Evolutionary conservation across 1,284 basidiomycete species (phyloP).

Genomic region (Boletus semigastroideus): DNA sequence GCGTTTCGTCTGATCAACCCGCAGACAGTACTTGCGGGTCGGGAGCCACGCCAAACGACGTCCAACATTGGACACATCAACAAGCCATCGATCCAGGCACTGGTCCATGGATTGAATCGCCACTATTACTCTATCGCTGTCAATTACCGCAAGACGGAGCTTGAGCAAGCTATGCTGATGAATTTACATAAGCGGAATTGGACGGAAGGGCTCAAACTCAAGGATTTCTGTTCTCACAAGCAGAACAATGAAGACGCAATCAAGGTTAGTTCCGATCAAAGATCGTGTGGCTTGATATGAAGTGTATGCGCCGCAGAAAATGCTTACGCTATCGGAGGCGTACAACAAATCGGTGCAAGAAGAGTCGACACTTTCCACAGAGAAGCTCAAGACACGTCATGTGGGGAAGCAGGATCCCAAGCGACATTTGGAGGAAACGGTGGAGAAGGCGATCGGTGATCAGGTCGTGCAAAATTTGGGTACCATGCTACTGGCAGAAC

Average conservation of each 20-base stretch:
- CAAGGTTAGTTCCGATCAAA: slow-evolving; percentile 58
- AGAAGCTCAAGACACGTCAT: slow-evolving; percentile 93
- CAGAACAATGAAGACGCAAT: slow-evolving; percentile 87
- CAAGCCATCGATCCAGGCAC: slow-evolving; percentile 96
- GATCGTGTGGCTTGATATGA: slow-evolving; percentile 9
- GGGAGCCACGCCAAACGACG: slow-evolving; percentile 96
- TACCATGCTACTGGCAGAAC: slow-evolving; percentile 88
- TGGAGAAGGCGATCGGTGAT: slow-evolving; percentile 95
- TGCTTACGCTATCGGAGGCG: slow-evolving; percentile 86
- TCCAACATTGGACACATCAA: slow-evolving; percentile 99
- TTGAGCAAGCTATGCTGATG: slow-evolving; percentile 98
- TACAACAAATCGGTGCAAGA: slow-evolving; percentile 98
- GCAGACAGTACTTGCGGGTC: slow-evolving; percentile 81
- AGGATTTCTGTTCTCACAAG: slow-evolving; percentile 86
- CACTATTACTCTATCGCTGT: slow-evolving; percentile 98
- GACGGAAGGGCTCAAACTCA: slow-evolving; percentile 92
- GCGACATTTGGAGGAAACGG: slow-evolving; percentile 92
- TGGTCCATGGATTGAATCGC: slow-evolving; percentile 93
- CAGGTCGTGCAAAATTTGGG: slow-evolving; percentile 94
- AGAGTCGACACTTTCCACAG: slow-evolving; percentile 86
- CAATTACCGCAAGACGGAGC: slow-evolving; percentile 94
- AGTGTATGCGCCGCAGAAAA: slow-evolving; percentile 56
- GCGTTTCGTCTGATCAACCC: slow-evolving; percentile 97
- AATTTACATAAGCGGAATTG: slow-evolving; percentile 97
- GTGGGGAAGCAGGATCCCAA: slow-evolving; percentile 98